Conservation (phyloP, 495 filamentous ascomycete genomes). For the Neurospora sp. region DNA sequence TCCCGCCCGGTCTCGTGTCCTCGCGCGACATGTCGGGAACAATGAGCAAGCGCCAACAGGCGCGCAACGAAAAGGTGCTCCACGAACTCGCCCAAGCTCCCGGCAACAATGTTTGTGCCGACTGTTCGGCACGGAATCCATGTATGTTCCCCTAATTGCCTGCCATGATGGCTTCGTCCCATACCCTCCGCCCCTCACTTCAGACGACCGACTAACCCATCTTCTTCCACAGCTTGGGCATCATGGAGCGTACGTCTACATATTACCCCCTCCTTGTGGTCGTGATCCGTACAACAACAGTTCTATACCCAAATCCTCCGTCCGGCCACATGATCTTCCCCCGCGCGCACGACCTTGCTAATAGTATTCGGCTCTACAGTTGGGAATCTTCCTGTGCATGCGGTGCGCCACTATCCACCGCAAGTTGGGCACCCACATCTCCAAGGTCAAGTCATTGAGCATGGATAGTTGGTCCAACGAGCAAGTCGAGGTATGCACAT, state of each 20-base stretch:
- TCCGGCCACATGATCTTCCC: neutral
- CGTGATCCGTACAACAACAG: neutral
- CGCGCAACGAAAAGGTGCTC: constrained; percentile 85
- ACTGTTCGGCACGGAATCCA: constrained; percentile 87
- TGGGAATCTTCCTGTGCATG: constrained; percentile 96
- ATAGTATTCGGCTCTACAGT: constrained; percentile 34
- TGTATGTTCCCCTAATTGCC: constrained; percentile 43
- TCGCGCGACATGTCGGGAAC: constrained; percentile 37
- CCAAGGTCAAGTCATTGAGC: constrained; percentile 94
- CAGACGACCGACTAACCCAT: constrained; percentile 10
- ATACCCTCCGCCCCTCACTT: neutral
- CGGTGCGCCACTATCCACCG: constrained; percentile 93
- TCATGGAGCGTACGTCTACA: constrained; percentile 83
- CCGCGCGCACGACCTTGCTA: constrained; percentile 1
- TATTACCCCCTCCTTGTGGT: neutral
- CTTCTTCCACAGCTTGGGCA: constrained; percentile 69
- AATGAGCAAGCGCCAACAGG: constrained; percentile 86
- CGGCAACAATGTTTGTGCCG: constrained; percentile 91
- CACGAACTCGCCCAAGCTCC: constrained; percentile 87
- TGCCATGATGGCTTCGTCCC: constrained; percentile 3
- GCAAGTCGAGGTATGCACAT: constrained; percentile 73
- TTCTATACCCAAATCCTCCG: neutral
- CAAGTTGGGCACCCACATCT: constrained; percentile 94
- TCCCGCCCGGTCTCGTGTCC: neutral
- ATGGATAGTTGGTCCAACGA: constrained; percentile 96